Base-by-base conservation (phyloP, 2,329 filamentous ascomycete species). In the Colletotrichum sp. region DNA sequence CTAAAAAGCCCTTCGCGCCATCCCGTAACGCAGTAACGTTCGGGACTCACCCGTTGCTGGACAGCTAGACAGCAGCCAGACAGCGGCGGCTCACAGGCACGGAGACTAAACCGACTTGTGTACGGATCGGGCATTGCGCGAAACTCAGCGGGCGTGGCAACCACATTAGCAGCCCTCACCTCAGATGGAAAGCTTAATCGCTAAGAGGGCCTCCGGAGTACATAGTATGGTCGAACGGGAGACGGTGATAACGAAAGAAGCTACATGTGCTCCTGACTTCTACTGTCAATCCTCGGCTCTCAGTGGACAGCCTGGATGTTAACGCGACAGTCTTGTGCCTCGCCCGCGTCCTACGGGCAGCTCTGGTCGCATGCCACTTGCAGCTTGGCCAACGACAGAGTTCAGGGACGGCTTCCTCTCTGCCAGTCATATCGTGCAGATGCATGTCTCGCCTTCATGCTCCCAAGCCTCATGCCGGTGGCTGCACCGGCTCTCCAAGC, bases 121-220 rank as follows among this genome's bases (percentile, higher is more conserved):
- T 75, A 61, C 64, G 43, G 43, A 65, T 64, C 74, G 74, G 70
- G 70, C 74, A 73, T 69, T 75, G 70, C 70, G 64, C 59, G 57
- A 75, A 73, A 68, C 73, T 55, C 39, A 66, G 64, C 57, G 64
- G 74, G 70, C 64, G 74, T 68, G 65, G 59, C 65, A 61, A 52
- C 57, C 61, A 71, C 68, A 68, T 21, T 43, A 68, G 28, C 55
- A 55, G 57, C 59, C 48, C 48, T 57, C 70, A 60, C 63, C 61
- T 75, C 69, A 48, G 55, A 65, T 65, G 70, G 43, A 75, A 75
- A 75, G 70, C 64, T 73, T 75, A 68, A 75, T 65, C 24, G 63
- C 26, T 18, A 59, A 55, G 24, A 28, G 64, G 63, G 34, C 48
- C 64, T 63, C 24, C n/a, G 59, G 30, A 64, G 24, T 28, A 28